These are phyloP conservation scores for Agapanthus africanus DNA, from an alignment of 106 monocot species.

Conservation along the genomic window DNA sequence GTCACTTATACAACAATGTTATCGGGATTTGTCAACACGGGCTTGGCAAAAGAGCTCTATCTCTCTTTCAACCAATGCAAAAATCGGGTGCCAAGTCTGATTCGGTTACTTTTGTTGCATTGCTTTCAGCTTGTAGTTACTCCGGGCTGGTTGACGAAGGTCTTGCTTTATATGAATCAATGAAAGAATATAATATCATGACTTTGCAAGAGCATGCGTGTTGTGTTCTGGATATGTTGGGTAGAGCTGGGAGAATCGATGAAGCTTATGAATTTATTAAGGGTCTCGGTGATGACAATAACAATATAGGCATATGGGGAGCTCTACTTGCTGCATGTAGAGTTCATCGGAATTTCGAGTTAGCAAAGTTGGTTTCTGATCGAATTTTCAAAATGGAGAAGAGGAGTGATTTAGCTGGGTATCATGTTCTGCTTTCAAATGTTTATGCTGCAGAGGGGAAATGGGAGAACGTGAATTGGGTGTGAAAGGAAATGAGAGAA, in stretches of 20 bases:
- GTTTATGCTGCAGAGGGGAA: constrained; percentile 61
- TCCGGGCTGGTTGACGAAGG: constrained; percentile 80
- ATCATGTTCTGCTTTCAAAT: constrained; percentile 78
- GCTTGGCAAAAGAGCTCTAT: constrained; percentile 54
- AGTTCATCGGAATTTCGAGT: constrained; percentile 54
- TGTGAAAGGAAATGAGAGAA: constrained; percentile 72
- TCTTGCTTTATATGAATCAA: constrained; percentile 54
- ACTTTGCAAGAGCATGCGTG: constrained; percentile 63
- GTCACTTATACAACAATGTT: constrained; percentile 88
- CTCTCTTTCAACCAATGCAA: constrained; percentile 60
- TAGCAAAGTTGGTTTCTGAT: constrained; percentile 55
- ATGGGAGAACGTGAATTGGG: constrained; percentile 59
- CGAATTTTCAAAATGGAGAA: constrained; percentile 53
- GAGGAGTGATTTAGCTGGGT: constrained; percentile 34
- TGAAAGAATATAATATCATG: constrained; percentile 50
- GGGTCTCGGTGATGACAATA: constrained; percentile 43
- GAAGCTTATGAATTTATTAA: constrained; percentile 70
- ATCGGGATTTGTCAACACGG: constrained; percentile 76
- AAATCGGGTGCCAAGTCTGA: constrained; percentile 47
- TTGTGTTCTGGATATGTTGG: constrained; percentile 86
- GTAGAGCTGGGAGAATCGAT: constrained; percentile 77
- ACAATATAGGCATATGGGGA: constrained; percentile 68
- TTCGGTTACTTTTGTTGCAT: constrained; percentile 61
- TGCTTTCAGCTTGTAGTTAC: constrained; percentile 79
- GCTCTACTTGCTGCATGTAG: constrained; percentile 78